phyloP scores from a whole-genome alignment of 73 alveolate species.

The Paramecium caudatum region DNA sequence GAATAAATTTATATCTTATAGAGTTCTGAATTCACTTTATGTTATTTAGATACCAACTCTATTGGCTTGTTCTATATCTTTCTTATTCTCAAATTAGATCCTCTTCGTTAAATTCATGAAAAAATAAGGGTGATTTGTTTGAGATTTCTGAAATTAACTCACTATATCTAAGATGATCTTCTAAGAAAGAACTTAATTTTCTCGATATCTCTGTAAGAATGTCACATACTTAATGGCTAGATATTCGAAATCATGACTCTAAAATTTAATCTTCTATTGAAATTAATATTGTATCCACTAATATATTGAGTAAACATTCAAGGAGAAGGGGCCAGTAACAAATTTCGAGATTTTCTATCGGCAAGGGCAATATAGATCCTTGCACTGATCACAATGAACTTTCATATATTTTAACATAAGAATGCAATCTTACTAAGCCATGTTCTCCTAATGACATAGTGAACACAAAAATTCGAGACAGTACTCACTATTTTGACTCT shows the following conservation, averaged over 20 bases:
- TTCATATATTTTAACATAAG: not conserved
- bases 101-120: not conserved
- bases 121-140: not conserved
- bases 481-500: not conserved
- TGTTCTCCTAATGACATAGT: not conserved
- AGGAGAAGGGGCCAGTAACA: not conserved
- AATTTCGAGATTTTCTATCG: not conserved
- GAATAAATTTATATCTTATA: slow-evolving; percentile 27
- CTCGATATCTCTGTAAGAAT: slow-evolving; percentile 1
- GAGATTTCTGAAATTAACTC: not conserved
- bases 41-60: not conserved
- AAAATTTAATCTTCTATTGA: slow-evolving; percentile 7
- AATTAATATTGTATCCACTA: not conserved
- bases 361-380: slow-evolving; percentile 1
- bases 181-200: slow-evolving; percentile 11
- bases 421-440: not conserved
- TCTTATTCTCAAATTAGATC: not conserved
- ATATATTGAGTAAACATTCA: not conserved
- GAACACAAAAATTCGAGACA: not conserved
- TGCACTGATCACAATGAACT: not conserved
- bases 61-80: not conserved
- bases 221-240: slow-evolving; percentile 2
- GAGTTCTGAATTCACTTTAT: not conserved
- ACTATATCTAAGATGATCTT: not conserved
- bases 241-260: not conserved